phyloP scores from a whole-genome alignment of 1,284 basidiomycete species.

The Vanrija sp. region DNA sequence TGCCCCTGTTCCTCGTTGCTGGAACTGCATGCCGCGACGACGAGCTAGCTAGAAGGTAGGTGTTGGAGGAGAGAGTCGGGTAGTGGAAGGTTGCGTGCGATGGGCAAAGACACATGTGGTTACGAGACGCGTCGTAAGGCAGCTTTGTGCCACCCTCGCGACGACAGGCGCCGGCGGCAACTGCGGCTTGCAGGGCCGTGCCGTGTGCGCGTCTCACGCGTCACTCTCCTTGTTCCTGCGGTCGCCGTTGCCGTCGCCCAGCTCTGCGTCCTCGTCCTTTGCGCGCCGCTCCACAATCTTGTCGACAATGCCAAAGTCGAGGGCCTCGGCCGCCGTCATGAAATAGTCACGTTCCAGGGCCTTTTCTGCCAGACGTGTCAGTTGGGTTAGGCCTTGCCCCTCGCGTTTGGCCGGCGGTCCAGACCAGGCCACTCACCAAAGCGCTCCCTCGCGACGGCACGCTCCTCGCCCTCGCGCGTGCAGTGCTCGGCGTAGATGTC shows the following conservation, averaged over 20 bases:
- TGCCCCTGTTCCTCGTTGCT: too few species aligned
- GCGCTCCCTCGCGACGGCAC: conserved; percentile 61
- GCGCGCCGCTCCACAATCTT: conserved; percentile 64
- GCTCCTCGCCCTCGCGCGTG: conserved; percentile 60
- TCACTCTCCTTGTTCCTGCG: conserved; percentile 5
- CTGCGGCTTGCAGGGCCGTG: too few species aligned
- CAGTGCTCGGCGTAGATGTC: conserved; percentile 69
- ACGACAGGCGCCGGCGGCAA: background rate
- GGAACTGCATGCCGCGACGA: too few species aligned
- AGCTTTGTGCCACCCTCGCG: too few species aligned
- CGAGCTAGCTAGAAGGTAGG: too few species aligned
- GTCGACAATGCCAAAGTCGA: conserved; percentile 86
- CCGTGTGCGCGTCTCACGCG: background rate
- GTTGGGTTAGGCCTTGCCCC: conserved; percentile 1
- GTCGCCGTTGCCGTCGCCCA: background rate
- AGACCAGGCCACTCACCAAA: conserved; percentile 62
- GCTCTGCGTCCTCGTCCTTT: conserved; percentile 17
- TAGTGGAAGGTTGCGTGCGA: too few species aligned
- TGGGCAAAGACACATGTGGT: too few species aligned
- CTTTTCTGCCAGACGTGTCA: conserved; percentile 52
- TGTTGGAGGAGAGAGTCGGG: too few species aligned
- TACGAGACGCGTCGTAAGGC: too few species aligned
- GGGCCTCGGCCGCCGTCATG: conserved; percentile 82
- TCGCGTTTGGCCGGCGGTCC: background rate
- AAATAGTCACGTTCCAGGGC: conserved; percentile 91